A percentile compares a stretch with the other conserved stretches of the same genome.
Conservation (phyloP, 2,329 filamentous ascomycete genomes). For the Colletotrichum abscissum region DNA sequence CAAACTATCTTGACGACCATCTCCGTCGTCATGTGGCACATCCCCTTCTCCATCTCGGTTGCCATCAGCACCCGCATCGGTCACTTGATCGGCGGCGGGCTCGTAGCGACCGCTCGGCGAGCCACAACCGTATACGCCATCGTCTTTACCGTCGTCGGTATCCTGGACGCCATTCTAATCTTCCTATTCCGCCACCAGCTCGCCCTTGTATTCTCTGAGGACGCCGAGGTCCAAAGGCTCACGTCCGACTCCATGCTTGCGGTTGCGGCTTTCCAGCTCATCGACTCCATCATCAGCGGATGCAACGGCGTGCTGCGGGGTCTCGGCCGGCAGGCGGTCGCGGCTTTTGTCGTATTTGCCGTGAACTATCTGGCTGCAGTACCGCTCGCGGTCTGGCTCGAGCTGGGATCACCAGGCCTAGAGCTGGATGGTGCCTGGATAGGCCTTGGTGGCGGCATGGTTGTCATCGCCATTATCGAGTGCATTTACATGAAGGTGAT, state of each 20-base stretch:
- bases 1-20: constrained; percentile 54
- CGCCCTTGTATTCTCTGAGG: constrained; percentile 46
- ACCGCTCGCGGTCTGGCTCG: constrained; percentile 51
- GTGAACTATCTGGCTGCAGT: constrained; percentile 53
- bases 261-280: constrained; percentile 47
- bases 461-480: constrained; percentile 45
- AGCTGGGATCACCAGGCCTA: constrained; percentile 45
- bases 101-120: constrained; percentile 44
- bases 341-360: constrained; percentile 48
- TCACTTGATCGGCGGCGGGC: constrained; percentile 52
- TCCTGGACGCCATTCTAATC: constrained; percentile 46
- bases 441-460: constrained; percentile 47
- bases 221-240: constrained; percentile 43
- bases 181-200: constrained; percentile 45
- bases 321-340: constrained; percentile 50
- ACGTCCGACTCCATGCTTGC: constrained; percentile 45
- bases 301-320: constrained; percentile 53
- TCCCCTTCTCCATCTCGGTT: constrained; percentile 55
- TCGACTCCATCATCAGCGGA: constrained; percentile 48
- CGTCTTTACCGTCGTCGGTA: constrained; percentile 46
- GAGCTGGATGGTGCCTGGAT: constrained; percentile 49
- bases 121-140: constrained; percentile 45
- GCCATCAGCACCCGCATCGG: constrained; percentile 55
- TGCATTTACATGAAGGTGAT: constrained; percentile 45
- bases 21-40: constrained; percentile 54